Base-by-base conservation (phyloP, 331 rosid species). In the Arachis monticola region DNA sequence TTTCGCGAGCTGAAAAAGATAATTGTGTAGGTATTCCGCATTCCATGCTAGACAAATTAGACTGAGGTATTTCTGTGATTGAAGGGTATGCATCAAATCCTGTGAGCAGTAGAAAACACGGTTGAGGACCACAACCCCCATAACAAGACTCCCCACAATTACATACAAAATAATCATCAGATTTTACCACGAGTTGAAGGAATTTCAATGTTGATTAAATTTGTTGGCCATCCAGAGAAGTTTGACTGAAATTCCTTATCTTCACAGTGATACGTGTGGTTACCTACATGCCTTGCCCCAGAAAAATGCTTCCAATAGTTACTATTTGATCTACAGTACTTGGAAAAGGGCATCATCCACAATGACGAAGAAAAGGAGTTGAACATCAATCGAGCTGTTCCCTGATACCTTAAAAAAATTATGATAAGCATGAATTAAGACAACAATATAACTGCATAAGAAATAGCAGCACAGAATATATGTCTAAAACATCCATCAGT, bases 261-360 rank as follows among this genome's bases (percentile, higher is more conserved):
- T 48, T 89, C 94, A 79, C 99, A 94, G 77, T 76, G 89, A 87
- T 90, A 94, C 35, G 76, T 79, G 10, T 79, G 87, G 74, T 58
- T 79, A 60, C 73, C 73, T 62, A 32, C 83, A 59, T 53, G 82
- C 63, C 60, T 73, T 59, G 35, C 80, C 80, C 82, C 87, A 70
- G 88, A 86, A 75, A 92, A 86, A 80, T 94, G 97, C 77, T 82
- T 92, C 66, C 75, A 82, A 77, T 90, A 92, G 69, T 76, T 80
- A 78, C 82, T 77, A 65, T 92, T 89, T 67, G 83, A 83, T 80
- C 88, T 92, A 71, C 99, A 94, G 79, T 92, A 67, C 92, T 88
- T 85, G 60, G 99, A 94, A 88, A 92, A 85, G 50, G 99, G 99
- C 92, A 90, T 44, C 99, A 94, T 92, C 99, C 99, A 94, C 77